These are phyloP conservation scores for Haberlea rhodopensis DNA, from an alignment of 257 asterid genomes.

Conservation along the genomic window DNA sequence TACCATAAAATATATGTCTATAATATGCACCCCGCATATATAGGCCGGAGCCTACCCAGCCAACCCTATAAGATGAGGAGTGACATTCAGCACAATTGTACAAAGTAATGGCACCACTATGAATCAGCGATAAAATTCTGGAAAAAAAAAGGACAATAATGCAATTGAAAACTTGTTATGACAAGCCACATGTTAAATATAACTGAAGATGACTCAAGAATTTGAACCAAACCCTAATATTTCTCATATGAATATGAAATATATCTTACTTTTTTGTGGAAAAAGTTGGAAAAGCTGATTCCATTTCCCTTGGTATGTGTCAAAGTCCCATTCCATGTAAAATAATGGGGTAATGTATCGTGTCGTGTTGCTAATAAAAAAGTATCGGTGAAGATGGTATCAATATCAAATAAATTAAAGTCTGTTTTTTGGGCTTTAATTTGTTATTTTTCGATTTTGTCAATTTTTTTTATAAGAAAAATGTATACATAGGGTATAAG, in stretches of 20 bases:
- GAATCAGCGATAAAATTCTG: slow-evolving; percentile 16
- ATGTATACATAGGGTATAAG: no score
- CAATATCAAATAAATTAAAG: slow-evolving; percentile 31
- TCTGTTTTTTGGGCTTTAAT: slow-evolving; percentile 14
- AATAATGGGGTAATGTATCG: slow-evolving; percentile 29
- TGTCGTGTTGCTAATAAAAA: slow-evolving; percentile 39
- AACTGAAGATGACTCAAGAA: slow-evolving; percentile 26
- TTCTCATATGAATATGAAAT: slow-evolving; percentile 3
- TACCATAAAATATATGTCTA: no score
- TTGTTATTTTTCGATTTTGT: background rate
- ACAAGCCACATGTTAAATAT: slow-evolving; percentile 29
- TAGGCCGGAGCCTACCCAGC: no score
- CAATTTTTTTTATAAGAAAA: no score
- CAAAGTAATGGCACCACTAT: slow-evolving; percentile 24
- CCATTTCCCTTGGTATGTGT: slow-evolving; percentile 41
- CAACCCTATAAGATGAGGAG: background rate
- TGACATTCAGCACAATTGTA: slow-evolving; percentile 25
- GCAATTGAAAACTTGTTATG: slow-evolving; percentile 5
- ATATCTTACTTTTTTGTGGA: no score
- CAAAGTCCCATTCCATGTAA: slow-evolving; percentile 42
- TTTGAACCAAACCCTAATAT: slow-evolving; percentile 18
- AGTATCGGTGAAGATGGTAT: slow-evolving; percentile 34
- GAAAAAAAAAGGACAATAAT: slow-evolving; percentile 27
- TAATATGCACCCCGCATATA: no score
- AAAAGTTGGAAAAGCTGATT: slow-evolving; percentile 33